Conservation (phyloP, 345 rosid species). For the Luvunga scandens region DNA sequence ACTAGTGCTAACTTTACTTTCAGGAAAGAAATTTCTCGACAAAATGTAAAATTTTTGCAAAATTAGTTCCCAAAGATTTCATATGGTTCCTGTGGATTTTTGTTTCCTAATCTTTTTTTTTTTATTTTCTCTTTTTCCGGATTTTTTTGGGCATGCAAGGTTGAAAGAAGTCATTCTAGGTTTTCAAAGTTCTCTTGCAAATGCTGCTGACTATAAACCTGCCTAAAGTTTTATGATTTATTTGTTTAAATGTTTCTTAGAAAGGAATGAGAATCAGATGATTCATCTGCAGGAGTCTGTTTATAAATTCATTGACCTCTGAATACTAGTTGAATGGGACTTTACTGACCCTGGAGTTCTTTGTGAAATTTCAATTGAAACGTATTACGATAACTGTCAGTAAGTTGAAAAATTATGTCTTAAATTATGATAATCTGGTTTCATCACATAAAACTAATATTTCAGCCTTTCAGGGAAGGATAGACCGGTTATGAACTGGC, state of each 20-base stretch:
- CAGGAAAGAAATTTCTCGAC: not conserved
- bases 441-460: conserved; percentile 5
- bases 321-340: not conserved
- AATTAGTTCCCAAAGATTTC: not conserved
- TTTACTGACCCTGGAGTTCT: not conserved
- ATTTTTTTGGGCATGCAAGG: not conserved
- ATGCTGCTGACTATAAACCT: not conserved
- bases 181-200: not conserved
- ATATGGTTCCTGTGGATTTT: not conserved
- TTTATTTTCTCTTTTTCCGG: not conserved
- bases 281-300: not conserved
- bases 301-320: not conserved
- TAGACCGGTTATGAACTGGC: conserved; percentile 63
- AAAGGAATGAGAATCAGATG: not conserved
- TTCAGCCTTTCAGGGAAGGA: conserved; percentile 73
- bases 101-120: not conserved
- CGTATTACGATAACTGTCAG: not conserved
- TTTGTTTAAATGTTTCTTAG: not conserved
- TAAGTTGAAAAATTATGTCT: not conserved
- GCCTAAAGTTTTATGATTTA: too few relatives aligned
- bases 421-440: conserved; percentile 7
- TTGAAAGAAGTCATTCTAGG: not conserved
- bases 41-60: not conserved
- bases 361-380: not conserved
- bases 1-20: not conserved